Conservation (phyloP, 768 basidiomycete genomes). For the Russula dissimulans region DNA sequence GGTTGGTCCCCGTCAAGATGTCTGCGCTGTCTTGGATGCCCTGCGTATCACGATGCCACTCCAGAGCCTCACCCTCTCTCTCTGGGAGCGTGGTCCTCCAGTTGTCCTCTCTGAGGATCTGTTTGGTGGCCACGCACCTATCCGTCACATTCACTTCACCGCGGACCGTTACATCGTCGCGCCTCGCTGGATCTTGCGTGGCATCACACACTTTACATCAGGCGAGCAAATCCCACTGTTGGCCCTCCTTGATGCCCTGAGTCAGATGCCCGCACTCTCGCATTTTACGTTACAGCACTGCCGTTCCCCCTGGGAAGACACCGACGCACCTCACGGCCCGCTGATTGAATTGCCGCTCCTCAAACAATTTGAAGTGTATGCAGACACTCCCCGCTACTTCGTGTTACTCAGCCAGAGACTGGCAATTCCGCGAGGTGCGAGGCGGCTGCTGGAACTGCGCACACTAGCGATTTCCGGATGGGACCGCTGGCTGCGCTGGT, state of each 20-base stretch:
- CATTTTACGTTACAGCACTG: constrained; percentile 8
- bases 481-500: constrained; percentile 5
- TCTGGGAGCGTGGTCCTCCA: constrained; percentile 6
- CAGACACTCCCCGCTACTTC: constrained; percentile 3
- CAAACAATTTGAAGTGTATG: background rate
- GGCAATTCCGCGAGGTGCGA: background rate
- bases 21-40: constrained; percentile 1
- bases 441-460: background rate
- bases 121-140: constrained; percentile 9
- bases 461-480: background rate
- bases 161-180: constrained; percentile 1
- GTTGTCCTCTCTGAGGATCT: constrained; percentile 1
- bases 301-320: background rate
- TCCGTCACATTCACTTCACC: constrained; percentile 4
- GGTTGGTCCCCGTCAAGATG: constrained; percentile 1
- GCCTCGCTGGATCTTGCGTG: constrained; percentile 5
- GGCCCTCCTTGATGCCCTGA: background rate
- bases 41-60: background rate
- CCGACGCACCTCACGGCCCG: background rate
- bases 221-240: constrained; percentile 4
- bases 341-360: constrained; percentile 5
- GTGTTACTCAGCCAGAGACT: constrained; percentile 1
- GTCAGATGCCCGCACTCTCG: constrained; percentile 6
- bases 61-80: constrained; percentile 2
- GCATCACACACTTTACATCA: constrained; percentile 12